phyloP scores from a whole-genome alignment of 2,329 filamentous ascomycete genomes.

The Leptographium wingfieldii region DNA sequence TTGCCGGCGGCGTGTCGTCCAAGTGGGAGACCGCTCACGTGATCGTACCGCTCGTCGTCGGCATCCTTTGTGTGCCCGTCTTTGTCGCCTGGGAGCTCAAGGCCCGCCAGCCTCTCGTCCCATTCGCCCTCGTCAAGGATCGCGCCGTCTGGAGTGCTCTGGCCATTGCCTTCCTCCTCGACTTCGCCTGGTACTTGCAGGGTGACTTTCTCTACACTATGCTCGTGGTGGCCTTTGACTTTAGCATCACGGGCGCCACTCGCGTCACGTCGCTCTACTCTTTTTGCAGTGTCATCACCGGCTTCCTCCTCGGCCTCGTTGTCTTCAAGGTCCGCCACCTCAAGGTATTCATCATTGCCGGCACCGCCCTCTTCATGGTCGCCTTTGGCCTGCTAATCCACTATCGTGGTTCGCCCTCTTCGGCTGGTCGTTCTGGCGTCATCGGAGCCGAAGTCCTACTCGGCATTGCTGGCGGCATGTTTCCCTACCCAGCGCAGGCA shows the following conservation, averaged over 20 bases:
- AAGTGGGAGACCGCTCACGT: conserved; percentile 26
- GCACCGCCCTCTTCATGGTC: conserved; percentile 48
- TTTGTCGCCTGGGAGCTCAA: conserved; percentile 37
- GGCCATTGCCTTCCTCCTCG: conserved; percentile 43
- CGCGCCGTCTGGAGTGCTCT: conserved; percentile 52
- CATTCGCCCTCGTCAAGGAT: conserved; percentile 48
- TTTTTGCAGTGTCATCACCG: conserved; percentile 43
- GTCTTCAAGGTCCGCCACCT: conserved; percentile 45
- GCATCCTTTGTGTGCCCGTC: conserved; percentile 33
- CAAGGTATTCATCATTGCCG: conserved; percentile 50
- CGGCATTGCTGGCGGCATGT: conserved; percentile 51
- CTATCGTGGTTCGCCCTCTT: conserved; percentile 40
- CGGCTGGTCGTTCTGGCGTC: conserved; percentile 37
- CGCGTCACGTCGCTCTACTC: conserved; percentile 48
- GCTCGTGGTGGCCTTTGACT: conserved; percentile 47
- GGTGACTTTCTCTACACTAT: conserved; percentile 53
- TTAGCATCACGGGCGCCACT: conserved; percentile 41
- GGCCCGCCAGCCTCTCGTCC: conserved; percentile 41
- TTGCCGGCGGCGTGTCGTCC: conserved; percentile 28
- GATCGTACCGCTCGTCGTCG: conserved; percentile 32
- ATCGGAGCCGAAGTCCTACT: conserved; percentile 51
- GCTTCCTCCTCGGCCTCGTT: conserved; percentile 41
- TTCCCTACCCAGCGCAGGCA: conserved; percentile 37
- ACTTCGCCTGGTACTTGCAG: conserved; percentile 50
- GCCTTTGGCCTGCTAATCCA: conserved; percentile 52